Base-by-base conservation (phyloP, 352 stramenopile species). In the Globisporangium orthogonon region DNA sequence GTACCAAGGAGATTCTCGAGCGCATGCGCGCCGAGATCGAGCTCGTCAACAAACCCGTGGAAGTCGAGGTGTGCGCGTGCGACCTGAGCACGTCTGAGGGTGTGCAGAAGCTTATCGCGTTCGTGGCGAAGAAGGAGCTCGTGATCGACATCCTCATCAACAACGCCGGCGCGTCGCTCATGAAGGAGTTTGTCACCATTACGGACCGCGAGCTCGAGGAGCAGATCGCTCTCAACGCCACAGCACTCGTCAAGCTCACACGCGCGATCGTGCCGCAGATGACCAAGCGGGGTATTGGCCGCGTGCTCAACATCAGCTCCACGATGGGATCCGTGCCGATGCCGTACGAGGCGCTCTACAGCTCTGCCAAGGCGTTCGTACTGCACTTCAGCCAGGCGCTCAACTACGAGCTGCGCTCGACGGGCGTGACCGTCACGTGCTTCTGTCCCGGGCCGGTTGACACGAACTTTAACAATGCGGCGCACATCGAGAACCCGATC, bases 131-230 rank as follows among this genome's bases (percentile, higher is more conserved):
- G 40, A 78, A 87, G 50, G 64, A 87, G 29, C 52, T 89, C 17
- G 57, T 87, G 18, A 65, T 96, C 50, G 86, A 95, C 49, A 86
- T 96, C 41, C 73, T 96, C 6, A 65, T 96, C 43, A 95, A 95
- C 67, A 94, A 92, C 54, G 86, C 78, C 2, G 77, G 81, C 4
- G 63, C 69, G 0, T 71, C 72, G 31, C 33, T 78, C 7, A 66
- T 60, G 13, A 71, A 76, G 29, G 58, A 67, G 46, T 90, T 94
- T 52, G 61, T 66, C 1, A 54, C 75, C 49, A 47, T 83, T 4
- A 67, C 66, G 10, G 46, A 60, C 14, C 62, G 67, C 33, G 51
- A 80, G 40, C 58, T 94, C n/a, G 73, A 87, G 55, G 63, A 73
- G 4, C 61, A 94, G 50, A 73, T 95, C 60, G 73, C 70, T 6